Evolutionary conservation across 495 filamentous ascomycete species (phyloP).

Genomic region (Baudoinia panamericana): DNA sequence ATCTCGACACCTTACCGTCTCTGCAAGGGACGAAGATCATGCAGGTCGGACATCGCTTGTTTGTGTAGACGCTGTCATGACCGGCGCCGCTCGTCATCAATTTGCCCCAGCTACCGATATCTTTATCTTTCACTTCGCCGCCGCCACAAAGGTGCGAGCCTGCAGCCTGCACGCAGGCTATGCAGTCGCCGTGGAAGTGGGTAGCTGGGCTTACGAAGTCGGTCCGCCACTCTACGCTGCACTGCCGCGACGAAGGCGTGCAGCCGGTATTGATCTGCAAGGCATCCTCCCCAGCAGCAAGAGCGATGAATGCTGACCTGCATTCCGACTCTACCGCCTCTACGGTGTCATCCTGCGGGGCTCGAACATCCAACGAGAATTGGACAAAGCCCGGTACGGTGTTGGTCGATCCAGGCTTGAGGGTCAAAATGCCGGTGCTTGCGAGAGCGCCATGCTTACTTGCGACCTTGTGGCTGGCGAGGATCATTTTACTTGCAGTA

Average conservation of each 20-base stretch:
- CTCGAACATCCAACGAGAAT: conserved; percentile 62
- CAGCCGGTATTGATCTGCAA: conserved; percentile 28
- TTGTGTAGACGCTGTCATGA: conserved; percentile 54
- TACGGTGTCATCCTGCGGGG: conserved; percentile 44
- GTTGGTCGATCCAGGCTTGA: conserved; percentile 56
- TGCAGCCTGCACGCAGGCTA: conserved; percentile 49
- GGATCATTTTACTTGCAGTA: conserved; percentile 54
- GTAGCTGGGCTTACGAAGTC: conserved; percentile 54
- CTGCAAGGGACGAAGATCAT: conserved; percentile 59
- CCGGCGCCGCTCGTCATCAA: conserved; percentile 42
- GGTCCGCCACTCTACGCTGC: conserved; percentile 43
- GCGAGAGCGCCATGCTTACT: conserved; percentile 44
- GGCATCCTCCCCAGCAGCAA: conserved; percentile 42
- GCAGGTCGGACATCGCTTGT: conserved; percentile 44
- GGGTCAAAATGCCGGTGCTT: conserved; percentile 57
- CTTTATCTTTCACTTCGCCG: conserved; percentile 29
- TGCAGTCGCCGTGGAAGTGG: conserved; percentile 58
- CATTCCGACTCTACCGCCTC: conserved; percentile 43
- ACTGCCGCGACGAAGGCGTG: conserved; percentile 29
- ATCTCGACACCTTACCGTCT: no score
- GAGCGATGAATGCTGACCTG: conserved; percentile 41
- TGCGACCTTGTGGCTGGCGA: conserved; percentile 50
- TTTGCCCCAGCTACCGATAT: conserved; percentile 26
- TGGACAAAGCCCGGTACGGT: conserved; percentile 58
- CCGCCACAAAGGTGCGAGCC: conserved; percentile 40